Evolutionary conservation across 2,329 filamentous ascomycete species (phyloP).

Genomic region (Talaromyces amestolkiae): DNA sequence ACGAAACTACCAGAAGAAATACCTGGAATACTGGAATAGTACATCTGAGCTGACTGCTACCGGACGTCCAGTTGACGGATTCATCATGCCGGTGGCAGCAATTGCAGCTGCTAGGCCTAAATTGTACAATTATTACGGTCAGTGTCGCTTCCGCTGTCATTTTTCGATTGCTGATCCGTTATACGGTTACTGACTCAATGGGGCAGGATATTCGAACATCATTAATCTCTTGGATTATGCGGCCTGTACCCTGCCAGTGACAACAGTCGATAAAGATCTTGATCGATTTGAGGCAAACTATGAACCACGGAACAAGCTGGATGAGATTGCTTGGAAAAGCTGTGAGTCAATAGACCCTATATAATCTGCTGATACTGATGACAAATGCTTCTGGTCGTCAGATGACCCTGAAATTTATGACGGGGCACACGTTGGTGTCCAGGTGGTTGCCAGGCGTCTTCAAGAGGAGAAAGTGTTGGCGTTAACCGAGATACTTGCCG

Average conservation of each 20-base stretch:
- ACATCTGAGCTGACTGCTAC: background rate
- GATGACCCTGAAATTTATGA: conserved; percentile 21
- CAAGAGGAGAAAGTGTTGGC: conserved; percentile 46
- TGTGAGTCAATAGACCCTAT: background rate
- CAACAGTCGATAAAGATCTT: background rate
- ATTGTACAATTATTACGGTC: conserved; percentile 37
- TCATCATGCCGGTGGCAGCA: conserved; percentile 53
- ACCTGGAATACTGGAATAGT: conserved; percentile 1
- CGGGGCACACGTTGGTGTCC: conserved; percentile 13
- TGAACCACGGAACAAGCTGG: background rate
- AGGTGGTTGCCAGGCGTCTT: conserved; percentile 15
- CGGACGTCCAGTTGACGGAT: conserved; percentile 50
- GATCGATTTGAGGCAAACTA: conserved; percentile 1
- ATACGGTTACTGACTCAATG: background rate
- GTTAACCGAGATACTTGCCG: background rate
- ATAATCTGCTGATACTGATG: background rate
- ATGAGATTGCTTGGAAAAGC: conserved; percentile 3
- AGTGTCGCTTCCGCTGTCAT: background rate
- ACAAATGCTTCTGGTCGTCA: background rate
- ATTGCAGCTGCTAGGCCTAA: conserved; percentile 51
- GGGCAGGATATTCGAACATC: background rate
- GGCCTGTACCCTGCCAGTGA: conserved; percentile 4
- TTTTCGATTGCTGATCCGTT: background rate
- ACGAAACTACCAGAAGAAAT: background rate
- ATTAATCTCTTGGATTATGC: conserved; percentile 8